Evolutionary conservation across 2,329 filamentous ascomycete genomes (phyloP).

Genomic region (Laburnicola sp.): DNA sequence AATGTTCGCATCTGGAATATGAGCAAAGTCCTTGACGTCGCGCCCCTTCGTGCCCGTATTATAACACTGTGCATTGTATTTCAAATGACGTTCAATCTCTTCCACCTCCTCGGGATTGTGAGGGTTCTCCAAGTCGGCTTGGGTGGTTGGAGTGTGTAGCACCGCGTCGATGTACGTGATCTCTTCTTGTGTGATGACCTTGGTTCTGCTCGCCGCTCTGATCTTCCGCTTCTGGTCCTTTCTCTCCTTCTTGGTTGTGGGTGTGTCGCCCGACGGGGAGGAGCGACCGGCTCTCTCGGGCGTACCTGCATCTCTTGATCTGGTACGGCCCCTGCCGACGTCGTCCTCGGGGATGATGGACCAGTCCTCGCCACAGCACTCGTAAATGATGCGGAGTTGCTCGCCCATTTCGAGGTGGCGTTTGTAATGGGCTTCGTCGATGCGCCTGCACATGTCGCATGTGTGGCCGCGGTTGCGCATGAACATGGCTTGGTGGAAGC

Average conservation of each 20-base stretch:
- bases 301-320: constrained; percentile 3
- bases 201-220: constrained; percentile 30
- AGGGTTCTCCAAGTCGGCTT: constrained; percentile 18
- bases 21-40: constrained; percentile 20
- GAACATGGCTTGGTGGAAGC: constrained; percentile 50
- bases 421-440: constrained; percentile 37
- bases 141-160: constrained; percentile 26
- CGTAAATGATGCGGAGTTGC: constrained; percentile 29
- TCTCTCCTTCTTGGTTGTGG: constrained; percentile 31
- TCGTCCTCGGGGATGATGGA: constrained; percentile 32
- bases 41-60: constrained; percentile 17
- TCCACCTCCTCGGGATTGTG: constrained; percentile 32
- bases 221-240: constrained; percentile 36
- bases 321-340: constrained; percentile 30
- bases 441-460: constrained; percentile 26
- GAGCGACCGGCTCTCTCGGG: background rate
- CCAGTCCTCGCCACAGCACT: constrained; percentile 28
- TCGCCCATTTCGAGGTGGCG: constrained; percentile 33
- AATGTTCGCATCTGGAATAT: constrained; percentile 22
- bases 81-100: constrained; percentile 34
- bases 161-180: constrained; percentile 35
- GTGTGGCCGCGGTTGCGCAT: constrained; percentile 32
- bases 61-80: constrained; percentile 37
- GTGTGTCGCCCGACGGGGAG: constrained; percentile 22
- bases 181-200: constrained; percentile 33